A percentile compares a stretch with the other conserved stretches of the same genome.
Conservation (phyloP, 371 early-diverging fungal species). For the Mortierella sp. region DNA sequence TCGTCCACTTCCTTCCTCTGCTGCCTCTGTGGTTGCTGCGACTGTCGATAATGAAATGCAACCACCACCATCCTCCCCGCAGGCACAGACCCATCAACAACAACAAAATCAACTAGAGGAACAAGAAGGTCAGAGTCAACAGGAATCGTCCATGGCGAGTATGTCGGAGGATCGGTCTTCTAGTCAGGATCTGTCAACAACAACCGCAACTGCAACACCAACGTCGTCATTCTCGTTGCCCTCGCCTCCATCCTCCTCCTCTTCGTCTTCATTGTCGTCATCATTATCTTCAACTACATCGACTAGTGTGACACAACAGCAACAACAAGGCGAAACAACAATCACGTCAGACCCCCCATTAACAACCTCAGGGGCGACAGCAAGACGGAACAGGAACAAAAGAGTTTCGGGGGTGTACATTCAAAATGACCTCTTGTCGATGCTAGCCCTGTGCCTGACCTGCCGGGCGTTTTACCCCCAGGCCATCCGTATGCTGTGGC, state of each 20-base stretch:
- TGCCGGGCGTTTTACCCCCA: conserved; percentile 55
- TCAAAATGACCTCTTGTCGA: conserved; percentile 47
- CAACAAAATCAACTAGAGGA: not conserved
- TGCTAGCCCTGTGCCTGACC: conserved; percentile 48
- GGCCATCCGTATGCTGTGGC: conserved; percentile 54
- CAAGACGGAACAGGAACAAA: conserved; percentile 26
- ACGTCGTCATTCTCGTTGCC: conserved; percentile 2
- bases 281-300: not conserved
- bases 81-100: not conserved
- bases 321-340: not conserved
- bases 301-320: not conserved
- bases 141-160: not conserved
- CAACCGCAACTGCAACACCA: not conserved
- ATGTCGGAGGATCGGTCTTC: conserved; percentile 18
- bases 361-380: conserved; percentile 12
- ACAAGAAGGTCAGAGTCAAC: not conserved
- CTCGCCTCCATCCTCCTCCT: not conserved
- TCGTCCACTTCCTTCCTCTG: conserved; percentile 11
- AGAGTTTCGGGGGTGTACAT: conserved; percentile 37
- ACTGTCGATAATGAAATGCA: conserved; percentile 6
- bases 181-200: conserved; percentile 2
- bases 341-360: conserved; percentile 9
- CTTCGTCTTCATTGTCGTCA: conserved; percentile 2
- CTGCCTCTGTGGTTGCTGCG: not conserved
- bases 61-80: conserved; percentile 3